Conservation (phyloP, 140 eudicot species). For the Flaveria floridana region DNA sequence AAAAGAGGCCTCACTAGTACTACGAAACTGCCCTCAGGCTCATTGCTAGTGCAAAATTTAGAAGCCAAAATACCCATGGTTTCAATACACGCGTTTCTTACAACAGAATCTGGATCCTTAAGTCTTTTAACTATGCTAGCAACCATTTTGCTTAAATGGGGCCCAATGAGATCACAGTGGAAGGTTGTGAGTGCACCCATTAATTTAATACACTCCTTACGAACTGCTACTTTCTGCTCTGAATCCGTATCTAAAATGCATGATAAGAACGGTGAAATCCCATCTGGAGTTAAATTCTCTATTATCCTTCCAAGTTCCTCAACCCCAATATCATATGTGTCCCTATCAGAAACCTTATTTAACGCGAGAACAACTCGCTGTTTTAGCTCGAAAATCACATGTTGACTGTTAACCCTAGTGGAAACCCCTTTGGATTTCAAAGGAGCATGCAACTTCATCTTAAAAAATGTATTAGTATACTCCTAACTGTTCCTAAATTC, state of each 20-base stretch:
- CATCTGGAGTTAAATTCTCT: constrained; percentile 64
- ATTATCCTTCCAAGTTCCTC: constrained; percentile 69
- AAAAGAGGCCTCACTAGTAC: constrained; percentile 75
- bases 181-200: constrained; percentile 60
- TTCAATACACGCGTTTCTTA: constrained; percentile 75
- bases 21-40: constrained; percentile 56
- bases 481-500: constrained; percentile 7
- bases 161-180: constrained; percentile 54
- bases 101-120: constrained; percentile 83
- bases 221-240: constrained; percentile 68
- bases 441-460: constrained; percentile 56
- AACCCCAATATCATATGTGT: constrained; percentile 74
- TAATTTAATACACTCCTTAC: constrained; percentile 70
- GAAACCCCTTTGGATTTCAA: constrained; percentile 49
- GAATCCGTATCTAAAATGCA: constrained; percentile 77
- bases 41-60: constrained; percentile 43
- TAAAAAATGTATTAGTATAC: constrained; percentile 1
- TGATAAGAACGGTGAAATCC: constrained; percentile 57
- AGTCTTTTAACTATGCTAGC: constrained; percentile 65
- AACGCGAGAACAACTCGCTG: constrained; percentile 65
- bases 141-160: constrained; percentile 67
- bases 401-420: constrained; percentile 54
- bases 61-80: constrained; percentile 77
- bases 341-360: constrained; percentile 81
- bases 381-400: constrained; percentile 64